Evolutionary conservation across 2,329 filamentous ascomycete genomes (phyloP).

Genomic region (Escovopsis sp.): DNA sequence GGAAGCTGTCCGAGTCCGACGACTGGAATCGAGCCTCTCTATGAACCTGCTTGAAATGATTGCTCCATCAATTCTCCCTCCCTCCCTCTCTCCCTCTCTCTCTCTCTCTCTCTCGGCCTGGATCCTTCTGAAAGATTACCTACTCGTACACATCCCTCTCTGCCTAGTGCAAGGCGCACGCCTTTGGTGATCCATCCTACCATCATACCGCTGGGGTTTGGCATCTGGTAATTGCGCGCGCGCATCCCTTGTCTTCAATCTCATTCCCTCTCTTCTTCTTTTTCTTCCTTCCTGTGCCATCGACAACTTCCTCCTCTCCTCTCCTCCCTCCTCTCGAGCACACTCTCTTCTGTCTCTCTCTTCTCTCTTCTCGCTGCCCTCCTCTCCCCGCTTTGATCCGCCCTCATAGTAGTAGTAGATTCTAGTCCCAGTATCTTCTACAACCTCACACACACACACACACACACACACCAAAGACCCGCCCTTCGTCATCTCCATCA

Average conservation of each 20-base stretch:
- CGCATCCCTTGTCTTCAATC: conserved; percentile 4
- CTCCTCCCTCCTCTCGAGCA: not conserved
- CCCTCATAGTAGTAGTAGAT: no score
- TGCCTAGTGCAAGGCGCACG: not conserved
- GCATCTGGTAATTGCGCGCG: conserved; percentile 5
- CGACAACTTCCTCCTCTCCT: not conserved
- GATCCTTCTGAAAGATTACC: not conserved
- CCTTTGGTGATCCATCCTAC: not conserved
- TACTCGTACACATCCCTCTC: not conserved
- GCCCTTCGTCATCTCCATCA: not conserved
- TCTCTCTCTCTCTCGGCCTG: no score
- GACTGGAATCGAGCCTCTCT: no score
- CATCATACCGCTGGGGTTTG: not conserved
- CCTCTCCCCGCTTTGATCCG: no score
- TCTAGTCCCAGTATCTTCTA: no score
- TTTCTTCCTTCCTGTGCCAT: not conserved
- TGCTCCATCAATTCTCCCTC: no score
- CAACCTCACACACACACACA: no score
- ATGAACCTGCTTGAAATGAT: not conserved
- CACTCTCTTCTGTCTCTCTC: no score
- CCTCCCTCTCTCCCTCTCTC: no score
- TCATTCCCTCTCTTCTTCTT: conserved; percentile 1
- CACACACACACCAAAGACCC: not conserved
- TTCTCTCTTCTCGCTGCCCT: no score
- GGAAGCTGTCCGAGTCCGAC: no score